Conservation (phyloP, 352 stramenopile species). For the Globisporangium megalacanthum region DNA sequence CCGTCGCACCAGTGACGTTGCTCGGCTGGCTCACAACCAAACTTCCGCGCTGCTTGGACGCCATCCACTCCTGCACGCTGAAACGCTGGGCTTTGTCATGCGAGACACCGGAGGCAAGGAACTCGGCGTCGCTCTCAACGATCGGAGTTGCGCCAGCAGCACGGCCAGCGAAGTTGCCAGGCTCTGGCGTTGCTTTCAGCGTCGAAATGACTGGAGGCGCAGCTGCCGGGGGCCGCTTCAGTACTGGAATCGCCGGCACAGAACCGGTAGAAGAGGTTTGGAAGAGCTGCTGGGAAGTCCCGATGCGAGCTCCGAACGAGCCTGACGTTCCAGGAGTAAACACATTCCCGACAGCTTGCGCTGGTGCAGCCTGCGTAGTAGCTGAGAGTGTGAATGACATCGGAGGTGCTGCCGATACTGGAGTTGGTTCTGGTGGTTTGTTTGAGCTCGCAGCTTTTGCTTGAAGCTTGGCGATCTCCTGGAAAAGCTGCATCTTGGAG, state of each 20-base stretch:
- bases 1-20: conserved; percentile 9
- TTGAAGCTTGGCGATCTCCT: conserved; percentile 75
- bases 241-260: neutral
- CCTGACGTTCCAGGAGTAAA: neutral
- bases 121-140: conserved; percentile 40
- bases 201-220: neutral
- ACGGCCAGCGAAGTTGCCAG: neutral
- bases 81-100: conserved; percentile 59
- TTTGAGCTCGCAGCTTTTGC: conserved; percentile 3
- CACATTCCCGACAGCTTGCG: neutral
- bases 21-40: conserved; percentile 24
- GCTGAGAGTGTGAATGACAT: neutral
- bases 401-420: neutral
- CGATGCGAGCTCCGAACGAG: neutral
- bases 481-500: conserved; percentile 82
- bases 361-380: conserved; percentile 2
- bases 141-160: conserved; percentile 8
- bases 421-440: conserved; percentile 5
- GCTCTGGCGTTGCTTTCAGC: neutral
- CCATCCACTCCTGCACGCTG: conserved; percentile 75
- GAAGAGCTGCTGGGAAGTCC: conserved; percentile 1
- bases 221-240: neutral
- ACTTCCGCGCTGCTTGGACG: conserved; percentile 37
- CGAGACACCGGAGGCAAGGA: conserved; percentile 51
- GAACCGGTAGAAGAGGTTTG: neutral